A percentile compares a stretch with the other conserved stretches of the same genome.
These are phyloP conservation scores for Erythrobasidium hasegawianum DNA, from an alignment of 1,284 basidiomycete genomes.

Conservation along the genomic window DNA sequence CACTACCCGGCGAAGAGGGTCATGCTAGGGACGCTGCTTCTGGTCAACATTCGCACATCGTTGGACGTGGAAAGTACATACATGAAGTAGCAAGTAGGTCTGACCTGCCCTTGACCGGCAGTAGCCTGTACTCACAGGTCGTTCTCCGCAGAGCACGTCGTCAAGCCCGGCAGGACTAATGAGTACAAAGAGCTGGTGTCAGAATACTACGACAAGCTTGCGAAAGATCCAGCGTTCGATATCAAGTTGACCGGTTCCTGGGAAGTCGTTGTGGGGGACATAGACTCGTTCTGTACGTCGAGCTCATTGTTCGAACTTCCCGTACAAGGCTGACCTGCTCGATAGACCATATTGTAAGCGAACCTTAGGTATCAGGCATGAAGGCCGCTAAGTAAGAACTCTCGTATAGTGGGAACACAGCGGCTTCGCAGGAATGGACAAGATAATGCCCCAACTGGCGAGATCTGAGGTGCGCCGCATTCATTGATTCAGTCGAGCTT, in stretches of 20 bases:
- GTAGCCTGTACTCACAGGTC: not conserved
- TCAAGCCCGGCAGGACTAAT: slow-evolving; percentile 70
- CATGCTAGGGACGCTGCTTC: slow-evolving; percentile 51
- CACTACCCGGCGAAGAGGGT: slow-evolving; percentile 78
- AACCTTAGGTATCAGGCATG: not conserved
- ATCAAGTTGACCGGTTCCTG: slow-evolving; percentile 87
- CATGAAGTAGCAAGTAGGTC: slow-evolving; percentile 79
- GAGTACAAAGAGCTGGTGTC: slow-evolving; percentile 69
- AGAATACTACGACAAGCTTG: slow-evolving; percentile 72
- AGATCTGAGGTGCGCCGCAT: slow-evolving; percentile 9
- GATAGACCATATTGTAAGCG: slow-evolving; percentile 24
- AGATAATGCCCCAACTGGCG: slow-evolving; percentile 17
- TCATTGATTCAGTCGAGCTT: no score
- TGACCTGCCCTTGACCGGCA: not conserved
- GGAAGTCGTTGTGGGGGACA: slow-evolving; percentile 80
- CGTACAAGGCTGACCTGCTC: not conserved
- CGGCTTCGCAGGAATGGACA: slow-evolving; percentile 23
- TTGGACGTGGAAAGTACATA: slow-evolving; percentile 48
- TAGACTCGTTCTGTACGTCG: slow-evolving; percentile 69
- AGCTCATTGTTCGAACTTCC: no score
- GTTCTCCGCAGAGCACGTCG: slow-evolving; percentile 62
- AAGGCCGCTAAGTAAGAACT: not conserved
- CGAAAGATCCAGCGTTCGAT: slow-evolving; percentile 64
- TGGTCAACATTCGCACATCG: not conserved
- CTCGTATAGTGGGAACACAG: slow-evolving; percentile 20